Evolutionary conservation across 148 eudicot species (phyloP).

Genomic region (Limonium bicolor): DNA sequence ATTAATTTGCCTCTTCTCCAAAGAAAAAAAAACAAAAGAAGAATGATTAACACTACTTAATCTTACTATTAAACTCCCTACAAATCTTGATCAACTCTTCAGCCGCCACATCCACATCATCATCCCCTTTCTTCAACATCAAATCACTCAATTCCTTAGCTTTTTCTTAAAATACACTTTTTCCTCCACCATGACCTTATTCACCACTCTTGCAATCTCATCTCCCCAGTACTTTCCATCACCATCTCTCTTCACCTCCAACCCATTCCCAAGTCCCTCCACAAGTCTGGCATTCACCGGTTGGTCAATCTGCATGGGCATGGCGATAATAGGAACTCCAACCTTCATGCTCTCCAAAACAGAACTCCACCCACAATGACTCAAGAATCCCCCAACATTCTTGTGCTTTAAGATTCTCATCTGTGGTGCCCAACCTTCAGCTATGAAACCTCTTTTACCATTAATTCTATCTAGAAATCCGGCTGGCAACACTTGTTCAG

Average conservation of each 20-base stretch:
- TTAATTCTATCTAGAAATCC: constrained; percentile 13
- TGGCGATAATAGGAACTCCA: constrained; percentile 20
- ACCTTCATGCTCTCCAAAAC: constrained; percentile 11
- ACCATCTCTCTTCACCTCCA: constrained; percentile 11
- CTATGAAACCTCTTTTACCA: constrained; percentile 13
- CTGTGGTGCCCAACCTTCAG: constrained; percentile 25
- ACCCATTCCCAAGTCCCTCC: constrained; percentile 12
- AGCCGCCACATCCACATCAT: constrained; percentile 6
- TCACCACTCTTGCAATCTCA: constrained; percentile 7
- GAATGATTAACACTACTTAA: no score
- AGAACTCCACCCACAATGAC: constrained; percentile 23
- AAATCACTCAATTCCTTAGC: constrained; percentile 8
- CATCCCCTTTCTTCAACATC: constrained; percentile 5
- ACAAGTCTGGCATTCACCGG: constrained; percentile 19
- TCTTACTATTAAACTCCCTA: constrained; percentile 1
- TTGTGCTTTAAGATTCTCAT: constrained; percentile 12
- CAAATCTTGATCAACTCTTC: constrained; percentile 4
- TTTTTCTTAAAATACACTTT: constrained; percentile 4
- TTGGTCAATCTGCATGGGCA: constrained; percentile 27
- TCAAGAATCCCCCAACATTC: constrained; percentile 20
- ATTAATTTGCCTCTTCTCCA: no score
- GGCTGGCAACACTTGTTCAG: constrained; percentile 7
- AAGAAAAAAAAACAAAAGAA: no score
- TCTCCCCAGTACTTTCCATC: constrained; percentile 10
- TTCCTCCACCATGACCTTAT: constrained; percentile 7